Evolutionary conservation across 768 basidiomycete genomes (phyloP).

Genomic region (Dendrothele bispora): DNA sequence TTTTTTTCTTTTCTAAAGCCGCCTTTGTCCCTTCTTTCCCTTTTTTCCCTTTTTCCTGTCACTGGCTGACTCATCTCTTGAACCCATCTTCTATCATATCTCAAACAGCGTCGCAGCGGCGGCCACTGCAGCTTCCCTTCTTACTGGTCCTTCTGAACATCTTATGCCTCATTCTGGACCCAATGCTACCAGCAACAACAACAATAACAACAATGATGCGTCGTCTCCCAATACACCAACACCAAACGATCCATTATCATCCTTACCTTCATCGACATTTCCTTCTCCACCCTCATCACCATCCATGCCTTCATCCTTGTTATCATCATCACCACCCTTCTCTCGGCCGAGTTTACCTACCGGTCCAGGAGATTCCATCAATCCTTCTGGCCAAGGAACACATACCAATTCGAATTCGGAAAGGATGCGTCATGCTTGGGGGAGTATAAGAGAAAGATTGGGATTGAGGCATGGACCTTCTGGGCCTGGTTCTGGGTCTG

Average conservation of each 20-base stretch:
- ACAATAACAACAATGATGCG: too few relatives aligned
- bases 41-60: neutral
- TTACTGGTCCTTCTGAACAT: slow-evolving; percentile 70
- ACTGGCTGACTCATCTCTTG: slow-evolving; percentile 6
- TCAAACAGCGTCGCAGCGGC: slow-evolving; percentile 77
- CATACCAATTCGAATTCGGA: too few relatives aligned
- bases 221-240: slow-evolving; percentile 41
- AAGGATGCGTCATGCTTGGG: slow-evolving; percentile 4
- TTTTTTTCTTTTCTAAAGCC: slow-evolving; percentile 1
- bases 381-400: too few relatives aligned
- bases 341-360: too few relatives aligned
- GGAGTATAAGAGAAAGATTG: slow-evolving; percentile 1
- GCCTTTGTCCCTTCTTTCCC: too few relatives aligned
- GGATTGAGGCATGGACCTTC: neutral
- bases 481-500: neutral
- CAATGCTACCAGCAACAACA: slow-evolving; percentile 47
- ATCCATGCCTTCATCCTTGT: slow-evolving; percentile 10
- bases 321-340: slow-evolving; percentile 11
- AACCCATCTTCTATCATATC: neutral
- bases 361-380: too few relatives aligned
- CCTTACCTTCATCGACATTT: slow-evolving; percentile 6
- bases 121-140: slow-evolving; percentile 83
- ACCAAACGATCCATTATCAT: too few relatives aligned
- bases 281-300: slow-evolving; percentile 1
- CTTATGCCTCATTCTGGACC: slow-evolving; percentile 60